Conservation (phyloP, 129 eudicot genomes). For the Erigeron canadensis region DNA sequence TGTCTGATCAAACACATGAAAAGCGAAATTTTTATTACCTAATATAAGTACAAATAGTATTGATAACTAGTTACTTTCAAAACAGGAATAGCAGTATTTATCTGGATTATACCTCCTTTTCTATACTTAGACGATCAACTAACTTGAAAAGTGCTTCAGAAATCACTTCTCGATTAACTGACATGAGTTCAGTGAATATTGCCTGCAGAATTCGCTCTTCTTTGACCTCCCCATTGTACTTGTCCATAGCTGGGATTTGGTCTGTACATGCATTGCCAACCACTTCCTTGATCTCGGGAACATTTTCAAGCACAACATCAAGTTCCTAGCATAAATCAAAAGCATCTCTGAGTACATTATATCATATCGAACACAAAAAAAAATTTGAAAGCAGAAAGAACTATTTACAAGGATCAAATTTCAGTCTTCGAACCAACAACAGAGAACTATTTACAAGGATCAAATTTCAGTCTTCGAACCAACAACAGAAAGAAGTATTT, state of each 20-base stretch:
- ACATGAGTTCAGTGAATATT: constrained; percentile 73
- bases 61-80: too few species aligned
- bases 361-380: constrained; percentile 2
- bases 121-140: constrained; percentile 50
- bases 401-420: too few species aligned
- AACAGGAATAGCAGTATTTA: too few species aligned
- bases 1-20: constrained; percentile 31
- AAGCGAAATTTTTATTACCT: background rate
- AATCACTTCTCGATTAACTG: constrained; percentile 49
- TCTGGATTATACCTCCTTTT: constrained; percentile 46
- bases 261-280: constrained; percentile 50
- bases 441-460: too few species aligned
- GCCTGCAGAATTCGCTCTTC: constrained; percentile 43
- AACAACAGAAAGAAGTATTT: too few species aligned
- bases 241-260: constrained; percentile 35
- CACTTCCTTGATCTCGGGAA: constrained; percentile 74
- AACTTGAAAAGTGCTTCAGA: constrained; percentile 46
- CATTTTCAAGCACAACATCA: constrained; percentile 52
- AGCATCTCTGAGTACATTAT: constrained; percentile 9
- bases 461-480: too few species aligned
- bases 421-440: too few species aligned
- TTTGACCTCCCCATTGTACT: constrained; percentile 48
- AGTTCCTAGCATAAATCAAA: constrained; percentile 56
- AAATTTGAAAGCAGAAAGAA: too few species aligned
- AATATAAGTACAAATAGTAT: too few species aligned